Percentiles rank a stretch among this genome's conserved stretches.
phyloP scores from a whole-genome alignment of 805 yeast species.

The Cyberlindnera lachancei region DNA sequence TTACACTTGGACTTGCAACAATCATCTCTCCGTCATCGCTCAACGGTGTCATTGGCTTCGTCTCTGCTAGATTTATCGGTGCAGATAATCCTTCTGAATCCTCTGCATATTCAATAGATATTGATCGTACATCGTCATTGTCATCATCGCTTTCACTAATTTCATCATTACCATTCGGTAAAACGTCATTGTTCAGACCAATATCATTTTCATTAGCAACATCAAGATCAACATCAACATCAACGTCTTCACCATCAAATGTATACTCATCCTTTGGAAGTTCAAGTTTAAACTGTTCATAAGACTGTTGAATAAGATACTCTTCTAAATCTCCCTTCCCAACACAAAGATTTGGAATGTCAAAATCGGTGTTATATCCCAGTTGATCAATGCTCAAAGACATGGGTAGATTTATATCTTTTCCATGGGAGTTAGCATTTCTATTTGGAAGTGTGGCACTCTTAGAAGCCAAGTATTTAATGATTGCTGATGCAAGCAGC shows the following conservation, averaged over 20 bases:
- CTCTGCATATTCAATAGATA: no score
- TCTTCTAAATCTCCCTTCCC: constrained; percentile 10
- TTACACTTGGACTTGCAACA: no score
- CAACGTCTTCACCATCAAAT: neutral
- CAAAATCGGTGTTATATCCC: constrained; percentile 11
- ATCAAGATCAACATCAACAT: no score
- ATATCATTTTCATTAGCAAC: neutral
- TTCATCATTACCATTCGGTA: neutral
- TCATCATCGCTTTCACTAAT: neutral
- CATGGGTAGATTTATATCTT: no score
- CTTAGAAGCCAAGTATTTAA: neutral
- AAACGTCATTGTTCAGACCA: no score
- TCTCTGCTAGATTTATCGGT: neutral
- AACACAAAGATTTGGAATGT: constrained; percentile 8
- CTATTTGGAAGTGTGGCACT: neutral
- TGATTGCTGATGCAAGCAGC: neutral
- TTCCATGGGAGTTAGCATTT: constrained; percentile 1
- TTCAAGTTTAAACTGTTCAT: constrained; percentile 1
- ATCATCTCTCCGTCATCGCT: no score
- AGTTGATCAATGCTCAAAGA: no score
- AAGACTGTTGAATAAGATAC: constrained; percentile 3
- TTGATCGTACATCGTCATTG: neutral
- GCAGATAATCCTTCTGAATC: no score
- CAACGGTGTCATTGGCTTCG: neutral
- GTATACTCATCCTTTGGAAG: neutral